Conservation (phyloP, 345 rosid genomes). For the Eucalyptus cladocalyx region DNA sequence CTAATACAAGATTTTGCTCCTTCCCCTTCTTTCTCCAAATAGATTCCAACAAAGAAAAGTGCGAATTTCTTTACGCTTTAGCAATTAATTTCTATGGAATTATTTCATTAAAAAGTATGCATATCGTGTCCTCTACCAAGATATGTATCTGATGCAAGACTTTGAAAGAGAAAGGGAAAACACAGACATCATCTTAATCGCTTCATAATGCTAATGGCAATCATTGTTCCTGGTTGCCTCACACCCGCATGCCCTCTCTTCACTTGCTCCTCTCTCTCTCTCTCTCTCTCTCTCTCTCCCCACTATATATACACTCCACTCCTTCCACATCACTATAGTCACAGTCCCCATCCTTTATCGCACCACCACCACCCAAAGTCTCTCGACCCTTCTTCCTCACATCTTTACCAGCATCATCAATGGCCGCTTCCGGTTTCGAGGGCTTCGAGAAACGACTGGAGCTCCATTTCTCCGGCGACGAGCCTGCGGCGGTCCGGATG, state of each 20-base stretch:
- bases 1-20: neutral
- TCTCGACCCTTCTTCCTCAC: neutral
- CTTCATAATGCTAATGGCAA: constrained; percentile 77
- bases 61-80: neutral
- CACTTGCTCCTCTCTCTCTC: constrained; percentile 5
- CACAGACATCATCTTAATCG: constrained; percentile 46
- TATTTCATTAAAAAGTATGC: neutral
- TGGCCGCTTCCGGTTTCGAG: constrained; percentile 97
- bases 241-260: constrained; percentile 76
- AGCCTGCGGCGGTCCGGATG: constrained; percentile 5
- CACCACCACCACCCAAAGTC: neutral
- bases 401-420: neutral
- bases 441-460: constrained; percentile 97
- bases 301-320: neutral
- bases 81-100: neutral
- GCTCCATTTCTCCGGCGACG: constrained; percentile 65
- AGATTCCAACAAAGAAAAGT: neutral
- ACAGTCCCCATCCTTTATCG: neutral
- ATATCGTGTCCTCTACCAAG: neutral
- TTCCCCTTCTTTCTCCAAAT: neutral
- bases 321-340: neutral
- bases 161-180: neutral
- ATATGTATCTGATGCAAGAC: neutral
- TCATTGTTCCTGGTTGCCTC: constrained; percentile 97
- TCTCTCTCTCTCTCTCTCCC: constrained; percentile 8